Percentiles rank a stretch among this genome's conserved stretches.
These are phyloP conservation scores for Podosphaera xanthii DNA, from an alignment of 2,329 filamentous ascomycete genomes.

Conservation along the genomic window DNA sequence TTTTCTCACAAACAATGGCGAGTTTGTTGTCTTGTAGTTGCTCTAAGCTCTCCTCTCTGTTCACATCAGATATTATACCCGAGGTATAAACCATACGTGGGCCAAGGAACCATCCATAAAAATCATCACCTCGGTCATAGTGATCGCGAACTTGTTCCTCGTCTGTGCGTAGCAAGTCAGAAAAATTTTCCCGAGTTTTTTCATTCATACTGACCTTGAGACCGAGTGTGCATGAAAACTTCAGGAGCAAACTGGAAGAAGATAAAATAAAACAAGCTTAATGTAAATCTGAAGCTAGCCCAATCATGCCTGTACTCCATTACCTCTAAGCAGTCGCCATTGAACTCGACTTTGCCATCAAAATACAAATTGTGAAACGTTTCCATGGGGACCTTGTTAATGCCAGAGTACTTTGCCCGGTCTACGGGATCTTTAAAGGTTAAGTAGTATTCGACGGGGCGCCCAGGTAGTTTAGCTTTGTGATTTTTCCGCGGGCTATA, in stretches of 20 bases:
- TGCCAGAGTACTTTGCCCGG: conserved; percentile 46
- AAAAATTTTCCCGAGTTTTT: background rate
- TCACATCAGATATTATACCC: conserved; percentile 73
- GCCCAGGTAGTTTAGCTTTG: conserved; percentile 69
- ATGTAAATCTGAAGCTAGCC: conserved; percentile 83
- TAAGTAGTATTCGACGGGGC: conserved; percentile 76
- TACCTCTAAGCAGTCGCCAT: conserved; percentile 71
- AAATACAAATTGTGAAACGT: conserved; percentile 98
- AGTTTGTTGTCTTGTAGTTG: conserved; percentile 96
- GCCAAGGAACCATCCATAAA: conserved; percentile 96
- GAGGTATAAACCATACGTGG: conserved; percentile 98
- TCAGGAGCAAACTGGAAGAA: conserved; percentile 73
- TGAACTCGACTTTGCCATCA: conserved; percentile 83
- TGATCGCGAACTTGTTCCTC: conserved; percentile 95
- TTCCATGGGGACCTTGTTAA: conserved; percentile 68
- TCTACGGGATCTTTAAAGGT: conserved; percentile 46
- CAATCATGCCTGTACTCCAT: conserved; percentile 93
- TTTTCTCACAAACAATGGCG: conserved; percentile 87
- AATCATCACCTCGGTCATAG: conserved; percentile 95
- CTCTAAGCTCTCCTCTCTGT: conserved; percentile 74
- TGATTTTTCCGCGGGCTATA: conserved; percentile 80
- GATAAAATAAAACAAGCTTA: conserved; percentile 69
- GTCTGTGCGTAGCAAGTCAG: conserved; percentile 26
- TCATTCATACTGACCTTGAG: conserved; percentile 37
- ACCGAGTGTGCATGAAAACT: conserved; percentile 76